These are phyloP conservation scores for Talinum fruticosum DNA, from an alignment of 148 eudicot species.

Conservation along the genomic window DNA sequence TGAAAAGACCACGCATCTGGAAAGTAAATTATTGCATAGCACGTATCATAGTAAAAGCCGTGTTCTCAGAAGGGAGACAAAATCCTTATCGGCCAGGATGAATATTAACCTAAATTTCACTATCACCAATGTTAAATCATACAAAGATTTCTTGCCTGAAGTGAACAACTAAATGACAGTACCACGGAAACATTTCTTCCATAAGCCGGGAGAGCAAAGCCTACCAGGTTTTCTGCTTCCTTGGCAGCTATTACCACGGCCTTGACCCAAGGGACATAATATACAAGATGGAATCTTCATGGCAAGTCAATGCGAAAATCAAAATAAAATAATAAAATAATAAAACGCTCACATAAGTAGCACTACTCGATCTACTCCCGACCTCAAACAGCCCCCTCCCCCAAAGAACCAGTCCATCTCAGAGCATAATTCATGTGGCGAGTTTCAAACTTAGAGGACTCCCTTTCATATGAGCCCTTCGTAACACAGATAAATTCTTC, in stretches of 20 bases:
- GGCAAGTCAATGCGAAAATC: not conserved
- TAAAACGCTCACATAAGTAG: not conserved
- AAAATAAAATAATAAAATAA: not conserved
- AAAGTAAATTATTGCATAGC: constrained; percentile 9
- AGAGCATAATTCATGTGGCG: not conserved
- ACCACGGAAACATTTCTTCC: not conserved
- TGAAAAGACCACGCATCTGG: not conserved
- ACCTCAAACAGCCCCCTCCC: not conserved
- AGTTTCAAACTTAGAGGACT: not conserved
- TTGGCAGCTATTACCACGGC: not conserved
- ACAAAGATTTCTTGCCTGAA: not conserved
- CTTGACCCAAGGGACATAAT: not conserved
- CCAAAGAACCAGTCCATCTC: not conserved
- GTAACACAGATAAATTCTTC: not conserved
- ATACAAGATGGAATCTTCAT: not conserved
- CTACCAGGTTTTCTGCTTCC: not conserved
- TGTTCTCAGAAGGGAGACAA: not conserved
- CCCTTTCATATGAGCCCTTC: not conserved
- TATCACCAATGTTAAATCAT: not conserved
- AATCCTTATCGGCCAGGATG: not conserved
- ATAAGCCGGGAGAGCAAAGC: constrained; percentile 4
- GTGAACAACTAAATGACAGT: not conserved
- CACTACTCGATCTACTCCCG: not conserved
- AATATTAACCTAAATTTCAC: not conserved
- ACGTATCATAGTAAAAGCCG: not conserved